Evolutionary conservation across 2,329 filamentous ascomycete genomes (phyloP).

Genomic region (Ophiocordyceps camponoti-saundersi): DNA sequence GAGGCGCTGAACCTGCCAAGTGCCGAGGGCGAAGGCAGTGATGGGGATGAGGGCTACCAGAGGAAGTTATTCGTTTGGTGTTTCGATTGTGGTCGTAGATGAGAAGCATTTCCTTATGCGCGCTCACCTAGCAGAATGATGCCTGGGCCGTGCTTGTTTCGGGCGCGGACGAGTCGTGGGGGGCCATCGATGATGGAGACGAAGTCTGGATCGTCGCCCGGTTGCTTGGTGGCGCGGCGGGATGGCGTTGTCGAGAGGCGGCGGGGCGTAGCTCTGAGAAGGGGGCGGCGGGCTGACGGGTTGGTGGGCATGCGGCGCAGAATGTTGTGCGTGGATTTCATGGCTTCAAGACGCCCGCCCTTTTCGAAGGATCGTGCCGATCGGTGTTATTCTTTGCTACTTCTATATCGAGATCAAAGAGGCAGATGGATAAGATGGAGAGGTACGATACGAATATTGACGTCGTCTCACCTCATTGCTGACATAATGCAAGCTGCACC

Average conservation of each 20-base stretch:
- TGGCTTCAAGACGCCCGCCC: not conserved
- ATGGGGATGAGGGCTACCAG: slow-evolving; percentile 61
- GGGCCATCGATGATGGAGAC: slow-evolving; percentile 78
- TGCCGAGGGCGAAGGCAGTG: slow-evolving; percentile 77
- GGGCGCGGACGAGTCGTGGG: slow-evolving; percentile 57
- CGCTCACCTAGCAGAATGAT: slow-evolving; percentile 55
- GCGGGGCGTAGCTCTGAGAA: not conserved
- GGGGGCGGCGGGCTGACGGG: not conserved
- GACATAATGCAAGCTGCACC: not conserved
- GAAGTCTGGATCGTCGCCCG: slow-evolving; percentile 64
- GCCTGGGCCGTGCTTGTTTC: slow-evolving; percentile 59
- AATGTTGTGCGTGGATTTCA: not conserved
- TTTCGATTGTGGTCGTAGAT: too few relatives aligned
- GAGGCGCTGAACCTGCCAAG: slow-evolving; percentile 89
- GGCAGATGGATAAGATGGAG: not conserved
- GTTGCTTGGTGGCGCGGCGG: slow-evolving; percentile 19
- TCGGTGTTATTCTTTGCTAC: not conserved
- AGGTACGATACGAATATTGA: not conserved
- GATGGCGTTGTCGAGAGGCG: slow-evolving; percentile 5
- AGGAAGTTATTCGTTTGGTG: not conserved
- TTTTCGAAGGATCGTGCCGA: too few relatives aligned
- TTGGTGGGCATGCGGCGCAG: not conserved
- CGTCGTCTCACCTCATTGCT: not conserved
- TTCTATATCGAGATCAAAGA: not conserved
- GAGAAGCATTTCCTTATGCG: not conserved